Base-by-base conservation (phyloP, 352 stramenopile genomes). In the Pythium guiyangense region DNA sequence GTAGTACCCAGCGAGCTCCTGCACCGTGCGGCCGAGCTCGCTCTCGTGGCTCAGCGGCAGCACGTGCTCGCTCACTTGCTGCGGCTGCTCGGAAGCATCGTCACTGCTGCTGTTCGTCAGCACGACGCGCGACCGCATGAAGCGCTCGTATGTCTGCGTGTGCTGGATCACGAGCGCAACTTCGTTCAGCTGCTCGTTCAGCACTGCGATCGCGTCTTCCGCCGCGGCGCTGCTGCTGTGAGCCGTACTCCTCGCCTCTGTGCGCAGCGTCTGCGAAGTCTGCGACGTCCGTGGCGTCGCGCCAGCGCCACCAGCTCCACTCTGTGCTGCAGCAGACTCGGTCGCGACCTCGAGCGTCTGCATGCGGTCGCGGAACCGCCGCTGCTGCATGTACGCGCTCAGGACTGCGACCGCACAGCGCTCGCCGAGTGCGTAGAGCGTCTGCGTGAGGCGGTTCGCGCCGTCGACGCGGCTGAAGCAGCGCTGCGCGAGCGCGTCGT, bases 91-190 rank as follows among this genome's bases (percentile, higher is more conserved):
- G 29, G 34, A 42, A 22, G 45, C 39, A 18, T 35, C 6, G 17
- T 69, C 53, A 0, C 52, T 35, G 9, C 61, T 60, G 14, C n/a
- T 56, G 10, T 53, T 49, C 8, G 27, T 15, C 17, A 49, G 20
- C 8, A 60, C 52, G 27, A 88, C 71, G 15, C 84, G 74, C 6
- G 80, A 91, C 14, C 81, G 79, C 74, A 95, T 91, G 60, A 94
- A 95, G 10, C 86, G 84, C 61, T 95, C 86, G 60, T 88, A 95
- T 14, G 86, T 95, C 69, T 95, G 86, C 17, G 86, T 94, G 63
- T 95, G 84, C 46, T 95, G 86, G 52, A 95, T 88, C 35, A 95
- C 71, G 17, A 95, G 55, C 20, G 82, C 86, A 52, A 95, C 76
- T 64, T 95, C 86, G 64, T 95, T 92, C 29, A 95, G 68, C 59